phyloP scores from a whole-genome alignment of 2,329 filamentous ascomycete species.

The Decorospora gaudefroyi region DNA sequence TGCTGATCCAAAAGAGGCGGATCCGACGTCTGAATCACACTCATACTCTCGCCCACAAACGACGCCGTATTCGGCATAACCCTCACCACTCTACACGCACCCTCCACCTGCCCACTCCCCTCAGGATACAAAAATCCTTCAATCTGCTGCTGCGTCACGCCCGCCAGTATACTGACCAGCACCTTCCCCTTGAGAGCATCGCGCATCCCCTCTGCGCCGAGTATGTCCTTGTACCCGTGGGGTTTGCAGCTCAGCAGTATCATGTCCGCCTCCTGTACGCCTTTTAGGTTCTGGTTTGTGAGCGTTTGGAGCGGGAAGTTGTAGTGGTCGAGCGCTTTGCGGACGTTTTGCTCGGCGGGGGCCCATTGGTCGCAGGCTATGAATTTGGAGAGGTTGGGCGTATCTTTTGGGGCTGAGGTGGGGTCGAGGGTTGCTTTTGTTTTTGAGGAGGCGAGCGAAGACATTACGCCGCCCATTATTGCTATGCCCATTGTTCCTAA shows the following conservation, averaged over 20 bases:
- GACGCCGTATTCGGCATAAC: constrained; percentile 86
- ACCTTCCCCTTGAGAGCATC: constrained; percentile 78
- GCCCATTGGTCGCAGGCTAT: constrained; percentile 76
- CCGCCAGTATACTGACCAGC: constrained; percentile 79
- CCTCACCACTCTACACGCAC: constrained; percentile 68
- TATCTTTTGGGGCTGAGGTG: constrained; percentile 46
- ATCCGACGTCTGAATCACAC: constrained; percentile 66
- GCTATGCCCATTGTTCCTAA: constrained; percentile 83
- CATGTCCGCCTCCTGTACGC: constrained; percentile 70
- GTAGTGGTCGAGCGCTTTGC: constrained; percentile 67
- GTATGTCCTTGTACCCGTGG: constrained; percentile 69
- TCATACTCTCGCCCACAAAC: constrained; percentile 80
- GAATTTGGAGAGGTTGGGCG: constrained; percentile 67
- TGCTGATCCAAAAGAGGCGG: constrained; percentile 62
- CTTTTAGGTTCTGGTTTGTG: constrained; percentile 71
- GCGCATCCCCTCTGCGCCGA: constrained; percentile 68
- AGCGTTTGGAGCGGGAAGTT: constrained; percentile 66
- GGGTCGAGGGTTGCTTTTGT: constrained; percentile 46
- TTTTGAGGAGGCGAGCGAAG: constrained; percentile 62
- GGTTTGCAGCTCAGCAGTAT: constrained; percentile 82
- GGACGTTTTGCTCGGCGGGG: constrained; percentile 71
- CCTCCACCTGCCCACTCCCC: constrained; percentile 50
- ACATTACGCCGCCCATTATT: constrained; percentile 78
- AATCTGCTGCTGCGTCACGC: constrained; percentile 72
- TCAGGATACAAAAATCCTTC: constrained; percentile 64